Base-by-base conservation (phyloP, 2,329 filamentous ascomycete genomes). In the Bipolaris zeicola region DNA sequence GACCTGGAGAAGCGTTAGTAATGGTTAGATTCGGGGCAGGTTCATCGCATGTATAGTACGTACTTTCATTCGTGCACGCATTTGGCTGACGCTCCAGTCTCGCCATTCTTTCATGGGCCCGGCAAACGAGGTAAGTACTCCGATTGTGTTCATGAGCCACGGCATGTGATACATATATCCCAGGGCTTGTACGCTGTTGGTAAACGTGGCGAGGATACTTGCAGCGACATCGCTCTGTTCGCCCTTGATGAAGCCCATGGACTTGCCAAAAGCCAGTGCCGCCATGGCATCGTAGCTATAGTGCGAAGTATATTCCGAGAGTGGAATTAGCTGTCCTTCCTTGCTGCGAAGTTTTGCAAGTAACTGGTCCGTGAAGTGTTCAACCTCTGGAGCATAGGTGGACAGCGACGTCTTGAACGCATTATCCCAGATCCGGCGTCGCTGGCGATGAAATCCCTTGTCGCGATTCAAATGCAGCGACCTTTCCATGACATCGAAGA, bases 201-300 rank as follows among this genome's bases (percentile, higher is more conserved):
- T 73, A 8, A 82, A 66, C 1, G 77, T 70, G 31, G 71, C 70
- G 8, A 71, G 34, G 4, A 70, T 61, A 20, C 57, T 61, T 8
- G 61, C 57, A 7, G 64, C 63, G 2, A 61, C 56, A 5, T 68
- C 63, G 42, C 57, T 67, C 33, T 64, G 61, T 20, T 76, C 68
- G 16, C 79, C 65, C 66, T 76, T 78, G 31, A 62, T 58, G 38
- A 68, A 69, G n/a, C 75, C 71, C 60, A 78, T 78, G 44, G 78
- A 66, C 49, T 75, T 69, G 4, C 76, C 78, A 61, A 81, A 81
- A 0, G 77, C 77, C 31, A 82, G 65, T 7, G 73, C 71, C 4
- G 79, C 77, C 76, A 81, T 80, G 22, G 80, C 71, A 61, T 81
- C 79, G 63, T 79, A 81, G 18, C 66, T 73, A 62, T 76, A 81